Base-by-base conservation (phyloP, 306 rosid genomes). In the Sicyos baderoa region DNA sequence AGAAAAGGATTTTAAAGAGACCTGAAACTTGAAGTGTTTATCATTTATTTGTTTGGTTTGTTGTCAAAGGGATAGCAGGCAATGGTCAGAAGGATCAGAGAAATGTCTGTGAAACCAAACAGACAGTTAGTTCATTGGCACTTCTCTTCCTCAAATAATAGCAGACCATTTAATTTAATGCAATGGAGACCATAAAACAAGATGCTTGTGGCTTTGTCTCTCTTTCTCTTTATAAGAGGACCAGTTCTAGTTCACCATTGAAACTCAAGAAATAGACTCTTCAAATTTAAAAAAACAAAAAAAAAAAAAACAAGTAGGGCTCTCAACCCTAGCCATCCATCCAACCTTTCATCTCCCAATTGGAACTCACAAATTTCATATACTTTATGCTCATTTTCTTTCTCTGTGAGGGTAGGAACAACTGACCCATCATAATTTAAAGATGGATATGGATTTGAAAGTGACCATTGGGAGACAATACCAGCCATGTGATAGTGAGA, bases 11-110 rank as follows among this genome's bases (percentile, higher is more conserved):
- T 21, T 25, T 1, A 25, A 25, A 50, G 18, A 3, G 62, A 12
- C 9, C 44, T 4, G 73, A 61, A 49, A 32, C 35, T 47, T 47
- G 59, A 73, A 56, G 42, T 49, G 23, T 29, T 29, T 57, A 17
- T 75, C 73, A 82, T 78, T 75, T 54, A 82, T 62, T 70, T 66
- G 75, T 70, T 79, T 70, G 82, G 82, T 79, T 77, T 67, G 13
- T 45, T 81, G 88, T 75, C 86, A 75, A 81, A 78, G 60, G 59
- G 86, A 75, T 75, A 49, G 88, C 86, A 64, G 77, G 86, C 82
- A 84, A 75, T 72, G 68, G 67, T 70, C 76, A 67, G 77, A 75
- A 78, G 79, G 81, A 76, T 76, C 58, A 60, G 70, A 68, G 76
- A 77, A 57, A 61, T 83, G 83, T 72, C 76, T 42, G 65, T 53